Evolutionary conservation across 2,329 filamentous ascomycete genomes (phyloP), one percentile per base, ranked within the genome.

Genomic region (Penicillium hesseltinei): DNA sequence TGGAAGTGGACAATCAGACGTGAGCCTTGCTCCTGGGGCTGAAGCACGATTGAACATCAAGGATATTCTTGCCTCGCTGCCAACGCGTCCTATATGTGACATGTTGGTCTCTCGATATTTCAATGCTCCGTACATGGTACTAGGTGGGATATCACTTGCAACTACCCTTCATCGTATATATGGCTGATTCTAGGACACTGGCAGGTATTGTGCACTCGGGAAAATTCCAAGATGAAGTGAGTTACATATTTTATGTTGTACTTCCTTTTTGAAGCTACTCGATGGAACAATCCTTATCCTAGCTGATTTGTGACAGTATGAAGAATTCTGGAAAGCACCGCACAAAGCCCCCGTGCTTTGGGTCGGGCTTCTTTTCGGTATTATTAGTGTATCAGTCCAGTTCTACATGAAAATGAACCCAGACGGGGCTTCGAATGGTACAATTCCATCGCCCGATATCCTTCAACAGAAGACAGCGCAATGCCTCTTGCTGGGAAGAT

Each of bases 401-500:
- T n/a, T 49, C 1, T n/a, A 29, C 8, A 13, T 27, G n/a, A 23
- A 42, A 39, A 8, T 19, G 44, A 40, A 23, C 23, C 23, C 36
- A 25, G n/a, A 25, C 44, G 23, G 23, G 23, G 17, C 23, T n/a
- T 27, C 33, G 27, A 46, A 46, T 33, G n/a, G 47, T 17, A 9
- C 19, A 15, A 54, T 54, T 10, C 43, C 44, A 17, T 43, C 52
- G 13, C 46, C 35, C n/a, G 31, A 35, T 23, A 39, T 25, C 19
- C 21, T 54, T 13, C 44, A 49, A 19, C 31, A 49, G 15, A 35
- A 56, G 40, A 40, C 55, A 10, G 54, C 56, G n/a, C 51, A 58
- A 21, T 58, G 39, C 4, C 52, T 56, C 27, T 39, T 50, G 13
- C 57, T 21, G 38, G 57, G 43, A 11, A 81, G 19, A 13, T 54